Evolutionary conservation across 805 yeast species (phyloP), one percentile per base, ranked within the genome.

Genomic region (Tetrapisispora fleetii): DNA sequence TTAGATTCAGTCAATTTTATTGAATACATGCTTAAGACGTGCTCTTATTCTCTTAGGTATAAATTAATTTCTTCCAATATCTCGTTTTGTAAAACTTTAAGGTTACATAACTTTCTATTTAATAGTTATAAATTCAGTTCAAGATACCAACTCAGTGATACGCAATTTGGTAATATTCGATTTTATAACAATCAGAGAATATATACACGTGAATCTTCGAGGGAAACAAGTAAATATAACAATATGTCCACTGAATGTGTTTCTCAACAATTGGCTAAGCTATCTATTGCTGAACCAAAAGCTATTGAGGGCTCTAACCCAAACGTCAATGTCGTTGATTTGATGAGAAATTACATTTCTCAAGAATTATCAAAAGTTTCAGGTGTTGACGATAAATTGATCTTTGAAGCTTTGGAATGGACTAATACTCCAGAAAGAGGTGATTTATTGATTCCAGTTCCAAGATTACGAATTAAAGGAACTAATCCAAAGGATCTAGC

Each of bases 391-490:
- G 69, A 76, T 49, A 69, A 71, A 3, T 64, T 88, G 45, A 86
- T 90, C 53, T 86, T 75, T 67, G 85, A 88, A 49, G 88, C 96
- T 36, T 75, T 93, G 60, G 98, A 93, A 68, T 79, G 91, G 75
- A 88, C 96, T 21, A 74, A 77, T 54, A 82, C 89, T 38, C 70
- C 85, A 56, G 96, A 89, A 51, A 83, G 91, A 49, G 99, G 98
- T 63, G 99, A 93, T 67, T 75, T 93, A 59, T 76, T 91, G 52
- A 79, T 91, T 48, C 97, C 99, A 40, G 75, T 93, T 40, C 99
- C 98, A 58, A 81, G 97, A 66, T 78, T 95, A 59, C 76, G 91
- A 66, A 85, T 88, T 57, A 80, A 85, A 54, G 91, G 91, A 54
- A 76, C 79, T 35, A 83, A 88, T 61, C 87, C 91, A 52, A 85